phyloP scores from a whole-genome alignment of 345 rosid species.

The Barbarea vulgaris region DNA sequence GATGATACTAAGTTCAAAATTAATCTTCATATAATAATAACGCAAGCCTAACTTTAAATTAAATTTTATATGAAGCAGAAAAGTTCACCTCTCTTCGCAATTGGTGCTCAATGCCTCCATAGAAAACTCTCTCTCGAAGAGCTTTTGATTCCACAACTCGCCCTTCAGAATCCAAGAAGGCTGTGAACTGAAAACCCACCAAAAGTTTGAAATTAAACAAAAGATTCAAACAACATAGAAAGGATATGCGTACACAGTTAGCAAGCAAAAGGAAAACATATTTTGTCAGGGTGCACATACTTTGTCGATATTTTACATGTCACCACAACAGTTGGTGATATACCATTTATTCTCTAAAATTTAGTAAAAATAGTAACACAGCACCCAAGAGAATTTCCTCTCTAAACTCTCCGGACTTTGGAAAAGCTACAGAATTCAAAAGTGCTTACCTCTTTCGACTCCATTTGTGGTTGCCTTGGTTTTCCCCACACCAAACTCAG shows the following conservation, averaged over 20 bases:
- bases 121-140: slow-evolving; percentile 79
- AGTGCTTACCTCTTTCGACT: slow-evolving; percentile 64
- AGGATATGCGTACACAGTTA: background rate
- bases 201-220: slow-evolving; percentile 21
- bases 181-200: slow-evolving; percentile 62
- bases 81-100: slow-evolving; percentile 77
- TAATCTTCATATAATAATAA: slow-evolving; percentile 4
- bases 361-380: background rate
- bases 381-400: background rate
- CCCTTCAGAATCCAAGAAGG: slow-evolving; percentile 88
- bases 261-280: slow-evolving; percentile 7
- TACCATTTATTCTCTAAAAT: slow-evolving; percentile 8
- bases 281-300: slow-evolving; percentile 4
- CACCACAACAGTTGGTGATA: slow-evolving; percentile 7
- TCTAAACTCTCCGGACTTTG: background rate
- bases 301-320: background rate
- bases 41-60: background rate
- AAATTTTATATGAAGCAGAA: slow-evolving; percentile 13
- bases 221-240: slow-evolving; percentile 3
- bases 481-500: slow-evolving; percentile 86
- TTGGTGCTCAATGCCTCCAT: slow-evolving; percentile 85
- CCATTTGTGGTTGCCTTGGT: slow-evolving; percentile 81
- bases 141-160: slow-evolving; percentile 71
- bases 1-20: slow-evolving; percentile 22
- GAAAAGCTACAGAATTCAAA: background rate